phyloP scores from a whole-genome alignment of 148 eudicot species.

The Tetragonia tetragonoides region DNA sequence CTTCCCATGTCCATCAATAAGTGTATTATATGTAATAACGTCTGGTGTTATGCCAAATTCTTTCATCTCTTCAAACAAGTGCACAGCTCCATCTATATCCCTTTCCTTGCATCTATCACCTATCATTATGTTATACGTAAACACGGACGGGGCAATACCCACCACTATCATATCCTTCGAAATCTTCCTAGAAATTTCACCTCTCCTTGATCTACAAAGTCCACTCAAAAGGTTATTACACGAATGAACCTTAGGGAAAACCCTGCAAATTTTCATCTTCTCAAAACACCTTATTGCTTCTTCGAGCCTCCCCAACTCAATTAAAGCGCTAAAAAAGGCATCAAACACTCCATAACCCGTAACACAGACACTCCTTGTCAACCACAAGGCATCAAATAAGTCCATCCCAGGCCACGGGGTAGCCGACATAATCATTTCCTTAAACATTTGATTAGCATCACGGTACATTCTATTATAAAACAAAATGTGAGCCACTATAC shows the following conservation, averaged over 20 bases:
- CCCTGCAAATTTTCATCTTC: slow-evolving; percentile 57
- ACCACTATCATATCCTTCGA: slow-evolving; percentile 63
- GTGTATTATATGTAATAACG: slow-evolving; percentile 83
- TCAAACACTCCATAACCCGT: slow-evolving; percentile 87
- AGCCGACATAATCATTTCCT: slow-evolving; percentile 43
- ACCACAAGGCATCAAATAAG: slow-evolving; percentile 68
- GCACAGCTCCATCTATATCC: slow-evolving; percentile 52
- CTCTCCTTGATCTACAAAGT: slow-evolving; percentile 49
- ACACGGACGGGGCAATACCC: slow-evolving; percentile 65
- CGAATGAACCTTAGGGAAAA: slow-evolving; percentile 75
- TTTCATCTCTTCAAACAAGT: slow-evolving; percentile 64
- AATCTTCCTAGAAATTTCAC: slow-evolving; percentile 41
- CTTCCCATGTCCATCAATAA: slow-evolving; percentile 87
- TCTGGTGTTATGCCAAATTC: slow-evolving; percentile 59
- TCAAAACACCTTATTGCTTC: slow-evolving; percentile 73
- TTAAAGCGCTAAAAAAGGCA: slow-evolving; percentile 62
- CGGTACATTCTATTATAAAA: slow-evolving; percentile 69
- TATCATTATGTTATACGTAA: slow-evolving; percentile 84
- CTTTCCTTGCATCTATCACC: slow-evolving; percentile 73
- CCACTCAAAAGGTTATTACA: slow-evolving; percentile 71
- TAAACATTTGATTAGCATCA: slow-evolving; percentile 53
- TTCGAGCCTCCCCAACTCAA: slow-evolving; percentile 73
- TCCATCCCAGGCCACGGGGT: slow-evolving; percentile 35
- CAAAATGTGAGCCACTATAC: slow-evolving; percentile 68
- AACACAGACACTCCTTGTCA: slow-evolving; percentile 56